phyloP scores from a whole-genome alignment of 2,329 filamentous ascomycete genomes.

The Colletotrichum karsti region DNA sequence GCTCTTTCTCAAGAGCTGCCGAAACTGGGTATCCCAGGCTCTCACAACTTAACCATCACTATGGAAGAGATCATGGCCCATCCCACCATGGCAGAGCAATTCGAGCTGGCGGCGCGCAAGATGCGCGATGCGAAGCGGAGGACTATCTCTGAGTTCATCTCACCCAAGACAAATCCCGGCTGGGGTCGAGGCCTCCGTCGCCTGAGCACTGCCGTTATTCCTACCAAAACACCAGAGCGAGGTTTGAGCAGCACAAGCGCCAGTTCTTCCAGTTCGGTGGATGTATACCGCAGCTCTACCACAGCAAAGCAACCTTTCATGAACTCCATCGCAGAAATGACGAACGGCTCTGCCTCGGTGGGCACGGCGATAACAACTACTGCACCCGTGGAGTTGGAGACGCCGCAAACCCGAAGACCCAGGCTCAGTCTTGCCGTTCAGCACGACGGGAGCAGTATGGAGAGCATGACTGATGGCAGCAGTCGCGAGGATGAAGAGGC shows the following conservation, averaged over 20 bases:
- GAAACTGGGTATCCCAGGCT: slow-evolving; percentile 43
- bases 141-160: slow-evolving; percentile 28
- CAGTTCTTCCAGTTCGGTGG: slow-evolving; percentile 13
- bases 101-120: slow-evolving; percentile 49
- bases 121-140: slow-evolving; percentile 30
- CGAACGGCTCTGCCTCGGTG: background rate
- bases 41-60: slow-evolving; percentile 48
- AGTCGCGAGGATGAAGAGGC: slow-evolving; percentile 32
- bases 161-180: slow-evolving; percentile 28
- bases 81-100: slow-evolving; percentile 58
- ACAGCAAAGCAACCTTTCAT: background rate
- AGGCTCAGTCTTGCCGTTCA: slow-evolving; percentile 1
- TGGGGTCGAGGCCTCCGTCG: slow-evolving; percentile 16
- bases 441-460: slow-evolving; percentile 30
- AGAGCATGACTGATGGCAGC: slow-evolving; percentile 40
- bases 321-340: slow-evolving; percentile 10
- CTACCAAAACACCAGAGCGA: background rate
- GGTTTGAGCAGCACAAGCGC: background rate
- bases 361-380: background rate
- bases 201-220: slow-evolving; percentile 7
- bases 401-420: background rate
- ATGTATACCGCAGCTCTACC: background rate
- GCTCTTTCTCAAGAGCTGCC: slow-evolving; percentile 53
- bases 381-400: slow-evolving; percentile 19
- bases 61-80: slow-evolving; percentile 59